Evolutionary conservation across 2,329 filamentous ascomycete species (phyloP), one percentile per base, ranked within the genome.

Genomic region (Botrytis byssoidea): DNA sequence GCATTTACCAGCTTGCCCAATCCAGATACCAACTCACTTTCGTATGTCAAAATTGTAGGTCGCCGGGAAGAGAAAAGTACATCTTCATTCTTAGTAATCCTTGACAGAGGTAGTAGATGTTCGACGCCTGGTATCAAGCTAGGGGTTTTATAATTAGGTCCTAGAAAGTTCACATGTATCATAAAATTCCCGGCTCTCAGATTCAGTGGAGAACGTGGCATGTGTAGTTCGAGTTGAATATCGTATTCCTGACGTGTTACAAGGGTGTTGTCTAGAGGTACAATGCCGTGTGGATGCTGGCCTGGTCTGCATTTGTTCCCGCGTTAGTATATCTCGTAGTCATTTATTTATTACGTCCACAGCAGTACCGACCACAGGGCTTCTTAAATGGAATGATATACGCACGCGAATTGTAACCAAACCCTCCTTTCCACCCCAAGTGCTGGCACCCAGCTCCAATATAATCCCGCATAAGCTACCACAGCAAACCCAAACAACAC

Each of bases 171-270:
- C 25, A 97, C 84, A 65, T 93, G 91, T 29, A 98, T 85, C 96
- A 99, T 99, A 85, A 98, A 98, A 83, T 98, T 98, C 42, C 96
- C 96, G 22, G 88, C 88, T 3, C 88, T 88, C 35, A 92, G 83
- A 79, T 99, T 99, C 2, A 86, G 83, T 0, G 89, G 90, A 3
- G 93, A 96, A 59, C 91, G 90, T 29, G 96, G 96, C 76, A 99
- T 86, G 5, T 88, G 87, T 46, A 99, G 86, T 35, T 89, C 86
- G 1, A 98, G 86, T 8, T 88, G 87, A 60, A 99, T 88, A 82
- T 98, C 94, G 85, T 99, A 99, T 66, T 91, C 87, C 81, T 98
- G 95, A 65, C 89, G 86, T 29, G 89, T 85, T 77, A 92, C 89
- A 75, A 96, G 84, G 65, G 88, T 85, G 25, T 84, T 74, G 55